phyloP scores from a whole-genome alignment of 1,284 basidiomycete species.

The Lentinula novae-zelandiae region DNA sequence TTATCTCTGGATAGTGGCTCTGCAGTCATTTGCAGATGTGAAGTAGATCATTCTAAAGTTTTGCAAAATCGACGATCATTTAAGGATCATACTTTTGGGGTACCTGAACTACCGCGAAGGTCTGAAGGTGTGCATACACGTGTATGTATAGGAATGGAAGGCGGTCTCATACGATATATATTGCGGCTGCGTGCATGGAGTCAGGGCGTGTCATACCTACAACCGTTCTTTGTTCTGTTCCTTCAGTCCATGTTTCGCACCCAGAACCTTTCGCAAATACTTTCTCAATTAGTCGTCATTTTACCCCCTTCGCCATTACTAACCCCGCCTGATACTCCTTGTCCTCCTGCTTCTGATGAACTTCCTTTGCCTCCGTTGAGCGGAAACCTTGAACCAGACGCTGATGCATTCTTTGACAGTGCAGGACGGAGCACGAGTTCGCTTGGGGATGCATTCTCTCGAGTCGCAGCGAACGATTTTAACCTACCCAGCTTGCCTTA shows the following conservation, averaged over 20 bases:
- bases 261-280: not conserved
- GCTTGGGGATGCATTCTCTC: constrained; percentile 1
- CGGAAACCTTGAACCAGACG: not conserved
- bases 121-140: not conserved
- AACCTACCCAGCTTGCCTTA: not conserved
- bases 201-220: not conserved
- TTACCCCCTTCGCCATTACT: constrained; percentile 2
- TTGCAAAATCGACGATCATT: not conserved
- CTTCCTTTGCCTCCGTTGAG: not conserved
- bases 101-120: not conserved
- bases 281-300: constrained; percentile 2
- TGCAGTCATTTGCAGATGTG: not conserved
- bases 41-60: not conserved
- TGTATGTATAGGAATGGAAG: not conserved
- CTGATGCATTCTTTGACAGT: not conserved
- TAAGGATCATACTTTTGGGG: not conserved
- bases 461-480: not conserved
- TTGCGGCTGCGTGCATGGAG: constrained; percentile 2
- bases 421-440: not conserved
- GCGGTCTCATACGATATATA: not conserved
- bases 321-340: not conserved
- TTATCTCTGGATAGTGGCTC: not conserved
- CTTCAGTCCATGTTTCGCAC: not conserved
- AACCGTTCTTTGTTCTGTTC: not conserved
- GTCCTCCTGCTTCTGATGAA: not conserved